Percentiles rank a stretch among this genome's conserved stretches.
phyloP scores from a whole-genome alignment of 257 asterid species.

The Jacaranda copaia region DNA sequence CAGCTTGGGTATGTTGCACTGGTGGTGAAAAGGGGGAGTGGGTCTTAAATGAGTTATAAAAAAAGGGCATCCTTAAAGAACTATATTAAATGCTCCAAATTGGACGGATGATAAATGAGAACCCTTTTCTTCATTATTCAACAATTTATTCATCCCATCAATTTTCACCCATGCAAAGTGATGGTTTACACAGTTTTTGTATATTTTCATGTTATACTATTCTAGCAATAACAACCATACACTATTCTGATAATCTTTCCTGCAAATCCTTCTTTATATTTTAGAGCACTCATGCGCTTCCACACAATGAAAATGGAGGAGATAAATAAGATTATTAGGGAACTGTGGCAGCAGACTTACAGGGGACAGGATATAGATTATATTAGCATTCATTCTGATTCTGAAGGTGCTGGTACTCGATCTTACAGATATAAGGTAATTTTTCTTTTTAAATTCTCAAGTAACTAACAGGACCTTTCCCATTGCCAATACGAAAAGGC shows the following conservation, averaged over 20 bases:
- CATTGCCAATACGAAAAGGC: neutral
- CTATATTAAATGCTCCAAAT: neutral
- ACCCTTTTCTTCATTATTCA: neutral
- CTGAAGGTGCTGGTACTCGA: constrained; percentile 96
- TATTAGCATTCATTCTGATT: constrained; percentile 92
- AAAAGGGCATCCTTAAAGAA: neutral
- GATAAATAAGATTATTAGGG: constrained; percentile 95
- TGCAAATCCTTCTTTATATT: constrained; percentile 33
- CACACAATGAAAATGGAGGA: constrained; percentile 99
- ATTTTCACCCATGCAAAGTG: neutral
- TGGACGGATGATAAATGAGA: neutral
- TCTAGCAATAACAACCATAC: neutral
- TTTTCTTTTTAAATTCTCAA: neutral
- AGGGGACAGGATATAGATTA: constrained; percentile 99
- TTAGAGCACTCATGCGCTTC: constrained; percentile 97
- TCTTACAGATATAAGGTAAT: constrained; percentile 95
- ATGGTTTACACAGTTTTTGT: neutral
- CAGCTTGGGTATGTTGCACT: neutral
- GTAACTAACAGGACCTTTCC: constrained; percentile 23
- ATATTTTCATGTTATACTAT: constrained; percentile 15
- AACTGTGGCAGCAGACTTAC: constrained; percentile 99
- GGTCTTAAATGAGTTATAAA: neutral
- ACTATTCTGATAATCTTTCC: constrained; percentile 30
- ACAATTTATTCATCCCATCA: neutral
- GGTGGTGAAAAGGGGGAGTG: neutral